A percentile compares a stretch with the other conserved stretches of the same genome.
Evolutionary conservation across 2,329 filamentous ascomycete genomes (phyloP).

Genomic region (Acrodontium crateriforme): DNA sequence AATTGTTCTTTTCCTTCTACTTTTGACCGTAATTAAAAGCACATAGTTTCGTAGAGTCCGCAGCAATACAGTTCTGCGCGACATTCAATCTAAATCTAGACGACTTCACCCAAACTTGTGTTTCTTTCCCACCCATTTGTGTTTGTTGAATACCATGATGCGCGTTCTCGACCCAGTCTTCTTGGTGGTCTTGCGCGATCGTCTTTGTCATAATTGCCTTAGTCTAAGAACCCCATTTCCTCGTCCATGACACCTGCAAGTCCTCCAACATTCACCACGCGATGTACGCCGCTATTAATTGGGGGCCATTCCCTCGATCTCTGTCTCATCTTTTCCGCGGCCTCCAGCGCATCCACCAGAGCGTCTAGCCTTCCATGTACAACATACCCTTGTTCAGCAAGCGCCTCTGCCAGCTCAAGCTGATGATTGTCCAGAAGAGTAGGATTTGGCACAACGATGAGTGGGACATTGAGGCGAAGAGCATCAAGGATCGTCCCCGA

Average conservation of each 20-base stretch:
- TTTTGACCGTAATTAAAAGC: too few relatives aligned
- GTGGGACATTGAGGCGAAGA: slow-evolving; percentile 55
- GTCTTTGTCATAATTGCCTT: too few relatives aligned
- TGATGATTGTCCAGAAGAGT: slow-evolving; percentile 82
- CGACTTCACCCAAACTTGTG: too few relatives aligned
- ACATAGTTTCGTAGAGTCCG: too few relatives aligned
- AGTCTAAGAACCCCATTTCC: slow-evolving; percentile 44
- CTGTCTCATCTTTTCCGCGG: slow-evolving; percentile 34
- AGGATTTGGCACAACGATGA: slow-evolving; percentile 84
- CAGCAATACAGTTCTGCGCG: too few relatives aligned
- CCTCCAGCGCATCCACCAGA: slow-evolving; percentile 32
- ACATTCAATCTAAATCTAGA: too few relatives aligned
- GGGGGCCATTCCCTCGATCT: slow-evolving; percentile 37
- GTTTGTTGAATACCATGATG: slow-evolving; percentile 6
- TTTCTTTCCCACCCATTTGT: too few relatives aligned
- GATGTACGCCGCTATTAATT: slow-evolving; percentile 29
- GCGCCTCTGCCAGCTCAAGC: slow-evolving; percentile 64
- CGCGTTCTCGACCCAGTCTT: too few relatives aligned
- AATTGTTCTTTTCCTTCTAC: too few relatives aligned
- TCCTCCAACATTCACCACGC: slow-evolving; percentile 24
- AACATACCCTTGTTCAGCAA: slow-evolving; percentile 62
- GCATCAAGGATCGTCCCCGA: slow-evolving; percentile 82
- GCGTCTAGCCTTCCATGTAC: slow-evolving; percentile 54
- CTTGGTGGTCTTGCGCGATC: too few relatives aligned
- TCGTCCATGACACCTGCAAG: slow-evolving; percentile 41